Evolutionary conservation across 441 rosid genomes (phyloP).

Genomic region (Viola pubescens): DNA sequence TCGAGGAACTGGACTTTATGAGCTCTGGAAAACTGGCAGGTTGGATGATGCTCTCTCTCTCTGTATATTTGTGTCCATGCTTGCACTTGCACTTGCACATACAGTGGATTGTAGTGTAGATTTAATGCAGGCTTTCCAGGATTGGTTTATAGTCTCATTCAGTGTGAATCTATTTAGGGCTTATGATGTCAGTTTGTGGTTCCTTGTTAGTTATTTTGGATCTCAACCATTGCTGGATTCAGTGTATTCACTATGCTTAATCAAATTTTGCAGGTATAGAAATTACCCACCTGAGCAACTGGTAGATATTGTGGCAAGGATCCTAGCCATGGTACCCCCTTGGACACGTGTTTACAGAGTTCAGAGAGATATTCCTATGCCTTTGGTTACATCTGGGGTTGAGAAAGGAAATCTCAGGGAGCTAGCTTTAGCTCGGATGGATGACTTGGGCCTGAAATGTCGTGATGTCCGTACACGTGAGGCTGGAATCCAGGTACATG

Average conservation of each 20-base stretch:
- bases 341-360: constrained; percentile 99
- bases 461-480: constrained; percentile 98
- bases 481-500: constrained; percentile 92
- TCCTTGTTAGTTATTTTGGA: not conserved
- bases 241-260: constrained; percentile 3
- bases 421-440: constrained; percentile 93
- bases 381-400: constrained; percentile 96
- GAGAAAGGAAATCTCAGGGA: constrained; percentile 99
- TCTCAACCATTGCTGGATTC: not conserved
- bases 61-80: not conserved
- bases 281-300: constrained; percentile 98
- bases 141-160: too few relatives aligned
- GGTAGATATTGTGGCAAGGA: constrained; percentile 94
- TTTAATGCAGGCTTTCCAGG: too few relatives aligned
- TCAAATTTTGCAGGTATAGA: constrained; percentile 49
- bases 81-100: too few relatives aligned
- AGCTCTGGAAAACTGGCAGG: constrained; percentile 99
- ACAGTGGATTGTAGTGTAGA: too few relatives aligned
- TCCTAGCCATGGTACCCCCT: constrained; percentile 97
- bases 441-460: constrained; percentile 94
- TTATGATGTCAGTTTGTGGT: not conserved
- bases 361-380: constrained; percentile 99
- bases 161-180: not conserved
- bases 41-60: constrained; percentile 11
- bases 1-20: constrained; percentile 98